Conservation (phyloP, 1,284 basidiomycete genomes). For the Fomitiporia mediterranea region DNA sequence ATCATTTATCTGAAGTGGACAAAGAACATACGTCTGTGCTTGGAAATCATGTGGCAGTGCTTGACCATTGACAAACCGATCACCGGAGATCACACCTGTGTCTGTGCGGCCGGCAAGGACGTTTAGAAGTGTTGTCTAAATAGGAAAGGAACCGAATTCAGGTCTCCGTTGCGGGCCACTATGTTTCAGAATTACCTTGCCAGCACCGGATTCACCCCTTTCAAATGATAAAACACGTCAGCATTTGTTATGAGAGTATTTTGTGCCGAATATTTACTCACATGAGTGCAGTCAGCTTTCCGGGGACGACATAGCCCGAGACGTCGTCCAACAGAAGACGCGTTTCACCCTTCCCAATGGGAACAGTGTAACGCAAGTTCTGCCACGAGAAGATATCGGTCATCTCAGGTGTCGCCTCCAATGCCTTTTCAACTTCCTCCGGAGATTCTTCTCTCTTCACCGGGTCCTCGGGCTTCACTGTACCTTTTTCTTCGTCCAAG, state of each 20-base stretch:
- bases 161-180: not conserved
- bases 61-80: slow-evolving; percentile 75
- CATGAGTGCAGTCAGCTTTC: slow-evolving; percentile 75
- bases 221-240: no score
- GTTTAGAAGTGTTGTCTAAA: slow-evolving; percentile 75
- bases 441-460: not conserved
- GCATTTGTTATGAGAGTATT: not conserved
- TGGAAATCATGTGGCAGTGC: slow-evolving; percentile 71
- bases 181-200: slow-evolving; percentile 49
- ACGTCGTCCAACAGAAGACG: slow-evolving; percentile 72
- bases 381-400: slow-evolving; percentile 61
- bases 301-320: slow-evolving; percentile 79
- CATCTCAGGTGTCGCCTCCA: slow-evolving; percentile 26
- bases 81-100: slow-evolving; percentile 75
- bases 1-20: not conserved
- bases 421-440: slow-evolving; percentile 21
- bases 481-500: slow-evolving; percentile 32
- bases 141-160: slow-evolving; percentile 29
- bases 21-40: slow-evolving; percentile 47
- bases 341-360: slow-evolving; percentile 47
- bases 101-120: slow-evolving; percentile 77
- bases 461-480: slow-evolving; percentile 1
- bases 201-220: slow-evolving; percentile 70
- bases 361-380: slow-evolving; percentile 58
- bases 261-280: not conserved